Conservation (phyloP, 2,329 filamentous ascomycete genomes). For the Paecilomyces formosus region DNA sequence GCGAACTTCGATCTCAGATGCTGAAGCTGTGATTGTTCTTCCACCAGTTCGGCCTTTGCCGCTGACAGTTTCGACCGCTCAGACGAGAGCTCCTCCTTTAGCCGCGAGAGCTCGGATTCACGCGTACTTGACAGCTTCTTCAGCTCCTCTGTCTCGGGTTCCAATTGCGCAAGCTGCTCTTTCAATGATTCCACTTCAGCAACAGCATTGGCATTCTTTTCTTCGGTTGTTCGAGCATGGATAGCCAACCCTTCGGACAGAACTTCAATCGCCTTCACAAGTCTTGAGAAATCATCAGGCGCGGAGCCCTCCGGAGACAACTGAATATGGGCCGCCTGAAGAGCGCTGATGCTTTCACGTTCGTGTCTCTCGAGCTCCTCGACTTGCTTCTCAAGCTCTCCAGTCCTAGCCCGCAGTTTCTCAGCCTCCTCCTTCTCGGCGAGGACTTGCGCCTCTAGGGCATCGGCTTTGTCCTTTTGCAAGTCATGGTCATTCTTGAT, state of each 20-base stretch:
- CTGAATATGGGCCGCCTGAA: slow-evolving; percentile 54
- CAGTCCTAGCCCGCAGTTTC: slow-evolving; percentile 30
- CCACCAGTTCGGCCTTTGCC: slow-evolving; percentile 48
- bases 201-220: slow-evolving; percentile 52
- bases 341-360: slow-evolving; percentile 45
- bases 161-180: slow-evolving; percentile 47
- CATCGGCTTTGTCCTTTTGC: slow-evolving; percentile 53
- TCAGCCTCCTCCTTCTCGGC: slow-evolving; percentile 45
- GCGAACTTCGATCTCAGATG: slow-evolving; percentile 64
- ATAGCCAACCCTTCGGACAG: slow-evolving; percentile 52
- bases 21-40: slow-evolving; percentile 62
- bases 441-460: slow-evolving; percentile 52
- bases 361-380: slow-evolving; percentile 45
- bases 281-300: slow-evolving; percentile 50
- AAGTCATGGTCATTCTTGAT: slow-evolving; percentile 51
- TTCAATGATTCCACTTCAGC: slow-evolving; percentile 58
- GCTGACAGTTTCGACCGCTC: slow-evolving; percentile 41
- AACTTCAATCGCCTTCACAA: slow-evolving; percentile 54
- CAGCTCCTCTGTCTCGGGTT: slow-evolving; percentile 49
- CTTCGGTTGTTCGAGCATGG: slow-evolving; percentile 54
- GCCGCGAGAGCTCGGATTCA: slow-evolving; percentile 45
- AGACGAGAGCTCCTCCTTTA: slow-evolving; percentile 48
- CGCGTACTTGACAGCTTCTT: slow-evolving; percentile 47
- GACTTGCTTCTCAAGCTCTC: slow-evolving; percentile 45
- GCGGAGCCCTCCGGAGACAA: slow-evolving; percentile 47